Evolutionary conservation across 2,329 filamentous ascomycete genomes (phyloP).

Genomic region (Fusarium hostae): DNA sequence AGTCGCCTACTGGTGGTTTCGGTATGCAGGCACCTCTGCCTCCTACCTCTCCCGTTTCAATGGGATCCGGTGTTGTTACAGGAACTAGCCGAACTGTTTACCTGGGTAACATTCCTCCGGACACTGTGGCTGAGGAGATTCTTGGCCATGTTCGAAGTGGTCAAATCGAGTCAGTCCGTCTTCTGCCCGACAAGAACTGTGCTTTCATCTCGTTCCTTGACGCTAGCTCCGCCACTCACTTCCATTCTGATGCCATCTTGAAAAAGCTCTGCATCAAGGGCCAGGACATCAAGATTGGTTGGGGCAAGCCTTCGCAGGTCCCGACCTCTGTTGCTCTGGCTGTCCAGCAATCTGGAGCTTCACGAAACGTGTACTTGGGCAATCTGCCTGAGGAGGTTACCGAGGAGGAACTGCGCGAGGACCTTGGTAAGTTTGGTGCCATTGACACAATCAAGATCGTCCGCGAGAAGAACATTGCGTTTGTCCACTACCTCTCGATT

Average conservation of each 20-base stretch:
- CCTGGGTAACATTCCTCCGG: conserved; percentile 96
- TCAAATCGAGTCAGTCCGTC: conserved; percentile 97
- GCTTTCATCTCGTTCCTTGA: conserved; percentile 99
- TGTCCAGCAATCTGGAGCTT: conserved; percentile 96
- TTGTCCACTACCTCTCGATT: conserved; percentile 97
- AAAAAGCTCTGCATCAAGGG: conserved; percentile 99
- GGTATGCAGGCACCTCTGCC: conserved; percentile 66
- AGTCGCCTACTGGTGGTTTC: conserved; percentile 86
- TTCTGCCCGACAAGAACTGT: conserved; percentile 98
- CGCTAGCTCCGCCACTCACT: conserved; percentile 96
- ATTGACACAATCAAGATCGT: conserved; percentile 99
- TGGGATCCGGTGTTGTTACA: conserved; percentile 83
- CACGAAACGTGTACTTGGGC: conserved; percentile 95
- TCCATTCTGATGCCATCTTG: conserved; percentile 99
- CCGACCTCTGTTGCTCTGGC: conserved; percentile 97
- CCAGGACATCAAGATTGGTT: conserved; percentile 99
- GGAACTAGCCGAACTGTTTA: conserved; percentile 97
- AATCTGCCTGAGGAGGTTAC: conserved; percentile 90
- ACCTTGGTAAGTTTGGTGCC: conserved; percentile 93
- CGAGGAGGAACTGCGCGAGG: conserved; percentile 93
- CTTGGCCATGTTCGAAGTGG: conserved; percentile 95
- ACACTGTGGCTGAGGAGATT: conserved; percentile 97
- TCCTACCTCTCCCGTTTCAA: conserved; percentile 79
- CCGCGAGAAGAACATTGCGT: conserved; percentile 96
- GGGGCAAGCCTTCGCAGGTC: conserved; percentile 98